Evolutionary conservation across 208 protist species (phyloP).

Genomic region (Trypanosoma grayi): DNA sequence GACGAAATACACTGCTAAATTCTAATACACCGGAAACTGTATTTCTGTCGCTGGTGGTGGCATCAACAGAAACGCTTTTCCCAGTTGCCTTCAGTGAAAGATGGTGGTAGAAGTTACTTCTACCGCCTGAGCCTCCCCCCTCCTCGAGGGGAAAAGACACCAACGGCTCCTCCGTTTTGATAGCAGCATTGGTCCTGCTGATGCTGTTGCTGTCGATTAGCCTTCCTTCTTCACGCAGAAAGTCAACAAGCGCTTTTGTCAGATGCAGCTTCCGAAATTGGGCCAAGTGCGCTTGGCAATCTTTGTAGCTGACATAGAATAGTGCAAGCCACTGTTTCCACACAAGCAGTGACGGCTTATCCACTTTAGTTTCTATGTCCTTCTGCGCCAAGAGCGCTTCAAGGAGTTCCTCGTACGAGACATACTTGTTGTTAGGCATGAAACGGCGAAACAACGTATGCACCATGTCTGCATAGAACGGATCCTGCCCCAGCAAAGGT

Average conservation of each 20-base stretch:
- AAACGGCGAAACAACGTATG: neutral
- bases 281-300: neutral
- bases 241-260: neutral
- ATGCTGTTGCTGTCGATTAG: no score
- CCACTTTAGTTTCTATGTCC: no score
- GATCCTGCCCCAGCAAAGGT: slow-evolving; percentile 5
- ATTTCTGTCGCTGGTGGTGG: no score
- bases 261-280: slow-evolving; percentile 1
- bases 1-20: no score
- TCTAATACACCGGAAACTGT: no score
- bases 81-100: no score
- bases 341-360: neutral
- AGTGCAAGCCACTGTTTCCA: slow-evolving; percentile 4
- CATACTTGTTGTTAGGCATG: neutral
- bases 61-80: no score
- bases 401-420: neutral
- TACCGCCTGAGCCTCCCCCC: neutral
- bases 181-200: no score
- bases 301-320: slow-evolving; percentile 7
- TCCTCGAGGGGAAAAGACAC: no score
- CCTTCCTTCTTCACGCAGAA: neutral
- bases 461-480: slow-evolving; percentile 7
- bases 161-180: neutral
- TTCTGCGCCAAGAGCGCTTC: neutral
- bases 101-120: no score